phyloP scores from a whole-genome alignment of 2,329 filamentous ascomycete species.

The Claviceps digitariae region DNA sequence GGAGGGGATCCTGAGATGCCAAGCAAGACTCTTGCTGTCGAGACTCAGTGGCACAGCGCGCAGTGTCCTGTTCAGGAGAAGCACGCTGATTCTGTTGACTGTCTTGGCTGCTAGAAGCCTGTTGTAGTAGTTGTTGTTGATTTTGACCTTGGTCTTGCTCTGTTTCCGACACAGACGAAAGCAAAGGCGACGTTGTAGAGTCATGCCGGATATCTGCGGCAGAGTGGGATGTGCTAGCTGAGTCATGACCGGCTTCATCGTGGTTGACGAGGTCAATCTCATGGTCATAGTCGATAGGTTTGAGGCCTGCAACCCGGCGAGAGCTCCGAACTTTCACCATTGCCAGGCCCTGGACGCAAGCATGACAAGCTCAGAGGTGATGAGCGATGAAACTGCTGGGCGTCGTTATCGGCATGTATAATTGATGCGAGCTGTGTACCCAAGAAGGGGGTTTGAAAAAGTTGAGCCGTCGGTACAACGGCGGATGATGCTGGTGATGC shows the following conservation, averaged over 20 bases:
- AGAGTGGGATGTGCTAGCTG: slow-evolving; percentile 11
- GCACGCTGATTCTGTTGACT: background rate
- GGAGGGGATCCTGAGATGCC: slow-evolving; percentile 2
- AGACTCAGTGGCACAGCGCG: background rate
- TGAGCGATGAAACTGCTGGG: background rate
- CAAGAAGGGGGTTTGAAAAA: background rate
- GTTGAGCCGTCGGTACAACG: background rate
- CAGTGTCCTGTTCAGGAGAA: background rate
- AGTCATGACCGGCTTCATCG: slow-evolving; percentile 13
- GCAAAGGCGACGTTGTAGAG: slow-evolving; percentile 8
- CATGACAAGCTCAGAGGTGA: slow-evolving; percentile 8
- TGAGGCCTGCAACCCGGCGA: slow-evolving; percentile 40
- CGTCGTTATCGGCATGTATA: background rate
- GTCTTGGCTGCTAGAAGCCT: background rate
- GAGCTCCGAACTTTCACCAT: slow-evolving; percentile 30
- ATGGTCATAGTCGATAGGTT: slow-evolving; percentile 54
- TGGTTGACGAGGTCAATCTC: slow-evolving; percentile 56
- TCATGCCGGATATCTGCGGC: background rate
- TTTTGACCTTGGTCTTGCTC: background rate
- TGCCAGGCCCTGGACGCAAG: slow-evolving; percentile 9
- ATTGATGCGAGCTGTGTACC: background rate
- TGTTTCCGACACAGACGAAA: slow-evolving; percentile 4
- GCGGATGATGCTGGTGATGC: no score
- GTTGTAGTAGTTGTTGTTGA: background rate
- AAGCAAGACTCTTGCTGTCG: slow-evolving; percentile 1